These are phyloP conservation scores for Claviceps sp. DNA, from an alignment of 2,329 filamentous ascomycete species.

Conservation along the genomic window DNA sequence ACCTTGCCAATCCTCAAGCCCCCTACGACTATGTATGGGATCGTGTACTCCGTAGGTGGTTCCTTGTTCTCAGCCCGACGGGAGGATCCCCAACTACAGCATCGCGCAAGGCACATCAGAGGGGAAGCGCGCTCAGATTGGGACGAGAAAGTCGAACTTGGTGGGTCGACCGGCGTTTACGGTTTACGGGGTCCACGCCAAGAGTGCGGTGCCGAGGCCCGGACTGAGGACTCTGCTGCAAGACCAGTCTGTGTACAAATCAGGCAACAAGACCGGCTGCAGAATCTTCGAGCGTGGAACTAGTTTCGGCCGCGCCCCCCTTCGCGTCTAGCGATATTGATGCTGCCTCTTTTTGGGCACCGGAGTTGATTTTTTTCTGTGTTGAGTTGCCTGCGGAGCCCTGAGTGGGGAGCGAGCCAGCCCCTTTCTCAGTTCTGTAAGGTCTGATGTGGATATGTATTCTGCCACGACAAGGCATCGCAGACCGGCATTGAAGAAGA, in stretches of 20 bases:
- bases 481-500: not conserved
- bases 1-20: not conserved
- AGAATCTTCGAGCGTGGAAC: not conserved
- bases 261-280: not conserved
- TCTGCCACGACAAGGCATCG: not conserved
- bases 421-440: no score
- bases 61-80: not conserved
- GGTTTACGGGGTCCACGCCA: not conserved
- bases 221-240: slow-evolving; percentile 1
- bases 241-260: not conserved
- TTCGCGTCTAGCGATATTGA: no score
- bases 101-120: not conserved
- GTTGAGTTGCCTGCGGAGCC: no score
- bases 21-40: not conserved
- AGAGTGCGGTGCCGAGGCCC: slow-evolving; percentile 2
- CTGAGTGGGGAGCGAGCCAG: no score
- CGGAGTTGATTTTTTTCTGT: no score
- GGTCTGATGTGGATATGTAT: not conserved
- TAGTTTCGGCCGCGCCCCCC: not conserved
- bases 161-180: not conserved
- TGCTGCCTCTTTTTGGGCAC: no score
- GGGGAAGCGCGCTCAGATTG: not conserved
- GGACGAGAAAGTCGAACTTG: not conserved
- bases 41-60: not conserved
- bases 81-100: not conserved